Evolutionary conservation across 2,329 filamentous ascomycete species (phyloP).

Genomic region (Exophiala mesophila): DNA sequence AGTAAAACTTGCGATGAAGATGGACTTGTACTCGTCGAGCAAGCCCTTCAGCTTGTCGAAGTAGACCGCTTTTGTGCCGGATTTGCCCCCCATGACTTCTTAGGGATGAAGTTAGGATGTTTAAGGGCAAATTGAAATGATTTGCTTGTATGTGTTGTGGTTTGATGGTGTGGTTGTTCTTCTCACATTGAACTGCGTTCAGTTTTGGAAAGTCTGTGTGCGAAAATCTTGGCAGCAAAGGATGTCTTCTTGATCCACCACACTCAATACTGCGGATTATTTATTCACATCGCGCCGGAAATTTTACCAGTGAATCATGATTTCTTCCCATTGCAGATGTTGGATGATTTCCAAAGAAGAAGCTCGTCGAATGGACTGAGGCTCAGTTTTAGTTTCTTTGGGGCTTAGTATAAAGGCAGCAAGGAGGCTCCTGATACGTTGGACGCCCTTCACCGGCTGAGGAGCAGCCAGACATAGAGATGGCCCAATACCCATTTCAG

Average conservation of each 20-base stretch:
- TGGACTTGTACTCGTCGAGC: slow-evolving; percentile 91
- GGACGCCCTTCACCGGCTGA: too few relatives aligned
- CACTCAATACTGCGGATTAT: too few relatives aligned
- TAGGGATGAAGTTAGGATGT: slow-evolving; percentile 92
- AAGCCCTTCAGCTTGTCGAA: slow-evolving; percentile 99
- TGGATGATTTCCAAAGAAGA: too few relatives aligned
- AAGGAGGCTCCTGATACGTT: too few relatives aligned
- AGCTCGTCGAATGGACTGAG: too few relatives aligned
- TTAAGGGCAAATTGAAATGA: slow-evolving; percentile 65
- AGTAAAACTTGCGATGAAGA: slow-evolving; percentile 70
- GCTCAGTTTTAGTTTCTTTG: too few relatives aligned
- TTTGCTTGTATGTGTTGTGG: slow-evolving; percentile 22
- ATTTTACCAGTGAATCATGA: too few relatives aligned
- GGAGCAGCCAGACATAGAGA: slow-evolving; percentile 12
- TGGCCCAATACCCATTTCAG: slow-evolving; percentile 56
- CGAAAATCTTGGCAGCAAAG: slow-evolving; percentile 6
- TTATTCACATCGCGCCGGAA: too few relatives aligned
- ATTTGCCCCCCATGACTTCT: slow-evolving; percentile 99
- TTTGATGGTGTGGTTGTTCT: slow-evolving; percentile 2
- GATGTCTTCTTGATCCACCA: not conserved
- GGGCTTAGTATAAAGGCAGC: too few relatives aligned
- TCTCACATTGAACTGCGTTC: slow-evolving; percentile 7
- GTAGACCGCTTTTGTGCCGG: slow-evolving; percentile 89
- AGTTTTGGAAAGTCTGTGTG: slow-evolving; percentile 4
- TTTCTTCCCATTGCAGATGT: too few relatives aligned